A percentile compares a stretch with the other conserved stretches of the same genome.
phyloP scores from a whole-genome alignment of 352 stramenopile species.

The Globisporangium cylindrosporum region DNA sequence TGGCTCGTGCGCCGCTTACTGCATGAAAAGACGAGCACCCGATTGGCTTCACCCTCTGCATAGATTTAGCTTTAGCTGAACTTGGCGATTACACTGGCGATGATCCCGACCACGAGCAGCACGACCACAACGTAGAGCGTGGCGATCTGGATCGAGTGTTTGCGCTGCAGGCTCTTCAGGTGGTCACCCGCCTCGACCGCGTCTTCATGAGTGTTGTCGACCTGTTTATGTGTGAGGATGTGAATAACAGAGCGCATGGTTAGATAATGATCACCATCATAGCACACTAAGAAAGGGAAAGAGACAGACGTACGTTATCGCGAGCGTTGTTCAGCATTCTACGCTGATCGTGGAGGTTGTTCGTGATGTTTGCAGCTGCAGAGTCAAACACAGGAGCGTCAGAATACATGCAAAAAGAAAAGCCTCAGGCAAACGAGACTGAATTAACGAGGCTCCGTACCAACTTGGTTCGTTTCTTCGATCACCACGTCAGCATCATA shows the following conservation, averaged over 20 bases:
- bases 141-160: slow-evolving; percentile 70
- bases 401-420: not conserved
- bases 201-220: slow-evolving; percentile 67
- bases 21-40: not conserved
- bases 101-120: slow-evolving; percentile 58
- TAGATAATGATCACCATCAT: not conserved
- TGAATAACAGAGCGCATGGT: not conserved
- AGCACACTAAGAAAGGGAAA: not conserved
- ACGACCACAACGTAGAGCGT: slow-evolving; percentile 74
- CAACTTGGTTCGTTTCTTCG: slow-evolving; percentile 56
- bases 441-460: slow-evolving; percentile 16
- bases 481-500: slow-evolving; percentile 64
- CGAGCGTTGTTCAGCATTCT: slow-evolving; percentile 64
- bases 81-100: slow-evolving; percentile 57
- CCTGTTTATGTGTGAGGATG: slow-evolving; percentile 18
- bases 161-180: slow-evolving; percentile 75
- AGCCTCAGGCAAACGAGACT: not conserved
- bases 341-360: slow-evolving; percentile 55
- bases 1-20: not conserved
- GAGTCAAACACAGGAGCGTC: not conserved
- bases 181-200: slow-evolving; percentile 59
- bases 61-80: slow-evolving; percentile 27
- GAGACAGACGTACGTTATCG: slow-evolving; percentile 47
- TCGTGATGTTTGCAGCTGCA: slow-evolving; percentile 58
- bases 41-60: not conserved